Evolutionary conservation across 2,329 filamentous ascomycete genomes (phyloP).

Genomic region (Ambrosiella beaveri): DNA sequence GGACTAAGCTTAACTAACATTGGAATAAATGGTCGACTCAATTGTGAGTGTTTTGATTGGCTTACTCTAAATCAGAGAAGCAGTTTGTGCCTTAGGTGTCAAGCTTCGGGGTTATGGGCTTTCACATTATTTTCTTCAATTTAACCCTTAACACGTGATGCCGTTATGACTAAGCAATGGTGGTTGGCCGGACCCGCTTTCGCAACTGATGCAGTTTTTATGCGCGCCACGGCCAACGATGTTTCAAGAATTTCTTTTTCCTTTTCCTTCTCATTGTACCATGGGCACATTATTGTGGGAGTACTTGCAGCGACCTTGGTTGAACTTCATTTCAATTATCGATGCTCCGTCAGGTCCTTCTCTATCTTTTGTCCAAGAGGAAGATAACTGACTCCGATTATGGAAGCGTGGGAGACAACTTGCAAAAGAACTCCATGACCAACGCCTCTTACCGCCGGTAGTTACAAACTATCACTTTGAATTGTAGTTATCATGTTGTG

Average conservation of each 20-base stretch:
- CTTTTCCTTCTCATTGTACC: conserved; percentile 41
- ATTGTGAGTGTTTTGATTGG: conserved; percentile 28
- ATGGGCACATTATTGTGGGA: conserved; percentile 57
- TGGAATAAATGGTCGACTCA: not conserved
- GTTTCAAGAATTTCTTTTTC: conserved; percentile 16
- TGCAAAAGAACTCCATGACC: conserved; percentile 35
- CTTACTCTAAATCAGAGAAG: conserved; percentile 9
- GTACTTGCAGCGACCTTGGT: conserved; percentile 33
- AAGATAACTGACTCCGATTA: conserved; percentile 40
- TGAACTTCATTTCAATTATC: not conserved
- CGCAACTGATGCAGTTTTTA: conserved; percentile 14
- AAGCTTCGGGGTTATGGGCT: not conserved
- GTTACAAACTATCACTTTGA: conserved; percentile 31
- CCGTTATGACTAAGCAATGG: not conserved
- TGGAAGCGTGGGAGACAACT: conserved; percentile 52
- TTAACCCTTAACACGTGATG: not conserved
- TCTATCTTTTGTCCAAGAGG: conserved; percentile 57
- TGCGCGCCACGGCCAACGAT: conserved; percentile 8
- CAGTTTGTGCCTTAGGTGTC: conserved; percentile 23
- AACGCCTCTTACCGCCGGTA: conserved; percentile 57
- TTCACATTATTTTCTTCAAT: too few relatives aligned
- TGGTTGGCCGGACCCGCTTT: conserved; percentile 1
- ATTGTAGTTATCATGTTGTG: not conserved
- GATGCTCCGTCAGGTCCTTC: conserved; percentile 44
- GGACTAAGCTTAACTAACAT: not conserved